Evolutionary conservation across 306 rosid species (phyloP), one percentile per base, ranked within the genome.

Genomic region (Dalbergia oliveri): DNA sequence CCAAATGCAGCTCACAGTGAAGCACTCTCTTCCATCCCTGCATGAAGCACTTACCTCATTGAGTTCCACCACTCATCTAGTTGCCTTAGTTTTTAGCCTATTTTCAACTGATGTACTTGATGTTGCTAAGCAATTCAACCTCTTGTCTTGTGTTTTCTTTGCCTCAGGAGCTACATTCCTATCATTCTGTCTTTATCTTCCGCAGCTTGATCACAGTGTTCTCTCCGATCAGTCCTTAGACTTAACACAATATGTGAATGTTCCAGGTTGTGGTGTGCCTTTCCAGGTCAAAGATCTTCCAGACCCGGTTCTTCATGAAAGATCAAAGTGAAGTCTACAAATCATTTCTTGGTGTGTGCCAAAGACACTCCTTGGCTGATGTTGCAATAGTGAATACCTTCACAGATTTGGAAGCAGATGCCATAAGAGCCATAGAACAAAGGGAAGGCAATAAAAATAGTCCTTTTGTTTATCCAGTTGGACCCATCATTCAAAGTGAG

Each of bases 301-400:
- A 0, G 16, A 18, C 0, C 51, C 60, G 3, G n/a, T 62, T 76
- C 59, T 51, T 8, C 8, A 0, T 26, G 76, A 66, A 2, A 79
- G 84, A 16, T 37, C 81, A 15, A 15, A 70, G 64, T 70, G 58
- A 69, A 12, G 9, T 19, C 9, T 74, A 79, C 75, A 75, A 34
- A 47, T 15, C 49, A 5, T 12, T 61, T 11, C 49, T 82, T 69
- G 56, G n/a, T 5, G 7, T 73, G 8, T 39, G 79, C 15, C 11
- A 70, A 15, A 15, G 9, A 31, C 0, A 71, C 4, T 43, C n/a
- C 23, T 39, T 58, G 4, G 82, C 43, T 4, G 87, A 86, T 50
- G 89, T 84, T 31, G 23, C 79, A n/a, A 50, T 75, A 5, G 11
- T 86, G 31, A 86, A 79, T 3, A 79, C 72, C 23, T 81, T 65